Base-by-base conservation (phyloP, 306 rosid genomes). In the Nissolia schottii region DNA sequence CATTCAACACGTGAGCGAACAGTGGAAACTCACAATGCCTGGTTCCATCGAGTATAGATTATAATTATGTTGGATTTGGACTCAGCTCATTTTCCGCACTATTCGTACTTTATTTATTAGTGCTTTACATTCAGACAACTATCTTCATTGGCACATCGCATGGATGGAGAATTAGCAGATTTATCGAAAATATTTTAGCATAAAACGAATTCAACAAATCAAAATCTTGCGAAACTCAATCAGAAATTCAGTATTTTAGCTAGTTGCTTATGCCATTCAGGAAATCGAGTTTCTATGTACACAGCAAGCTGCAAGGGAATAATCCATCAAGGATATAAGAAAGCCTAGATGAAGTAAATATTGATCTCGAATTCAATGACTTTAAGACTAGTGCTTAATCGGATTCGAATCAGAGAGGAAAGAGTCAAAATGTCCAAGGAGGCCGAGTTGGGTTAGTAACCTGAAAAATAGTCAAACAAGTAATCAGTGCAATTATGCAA, bases 221-320 rank as follows among this genome's bases (percentile, higher is more conserved):
- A 59, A 63, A 71, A 67, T 41, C 62, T 62, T 34, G 38, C 45
- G 61, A 43, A 53, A 32, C 49, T 18, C 67, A 59, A 48, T n/a
- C n/a, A n/a, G n/a, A n/a, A n/a, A n/a, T n/a, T 41, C 48, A 50
- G 22, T 56, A 51, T 23, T 51, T 63, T 27, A 62, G 40, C 70
- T 50, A 53, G 67, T 54, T 29, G 53, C n/a, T 57, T 70, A 43
- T 37, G 77, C 56, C 61, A 71, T 73, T 61, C 56, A 65, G 77
- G 73, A 58, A 66, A 76, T 57, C 38, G n/a, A 28, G 53, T 11
- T 70, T 70, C 46, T 81, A 87, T 85, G 37, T 80, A 89, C 90
- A 79, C 14, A 31, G 69, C 78, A 77, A 46, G 61, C 80, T 48
- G 43, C 53, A n/a, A 3, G 70, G 64, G 67, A 55, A 49, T 37